Evolutionary conservation across 2,329 filamentous ascomycete species (phyloP).

Genomic region (Sporothrix mexicana): DNA sequence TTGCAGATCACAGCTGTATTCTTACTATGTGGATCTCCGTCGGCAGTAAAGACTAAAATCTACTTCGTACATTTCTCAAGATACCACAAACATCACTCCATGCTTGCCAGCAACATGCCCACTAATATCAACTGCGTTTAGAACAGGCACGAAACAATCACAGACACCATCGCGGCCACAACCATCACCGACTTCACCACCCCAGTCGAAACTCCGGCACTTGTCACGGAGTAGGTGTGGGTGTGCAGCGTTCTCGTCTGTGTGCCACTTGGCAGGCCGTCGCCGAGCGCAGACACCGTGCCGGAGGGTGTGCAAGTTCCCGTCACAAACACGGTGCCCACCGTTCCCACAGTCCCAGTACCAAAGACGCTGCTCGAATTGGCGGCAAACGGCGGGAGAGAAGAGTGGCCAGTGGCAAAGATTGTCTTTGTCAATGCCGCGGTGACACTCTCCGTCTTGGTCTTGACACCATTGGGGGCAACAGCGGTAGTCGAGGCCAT

Average conservation of each 20-base stretch:
- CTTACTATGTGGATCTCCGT: too few relatives aligned
- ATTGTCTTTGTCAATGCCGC: neutral
- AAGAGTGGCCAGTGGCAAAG: neutral
- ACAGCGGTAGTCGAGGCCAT: neutral
- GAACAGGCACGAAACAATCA: neutral
- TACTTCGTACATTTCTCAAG: neutral
- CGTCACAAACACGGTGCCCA: neutral
- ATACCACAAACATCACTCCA: neutral
- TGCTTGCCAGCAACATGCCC: neutral
- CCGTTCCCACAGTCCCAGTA: neutral
- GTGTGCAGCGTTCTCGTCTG: neutral
- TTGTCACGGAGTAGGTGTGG: slow-evolving; percentile 13
- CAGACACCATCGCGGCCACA: too few relatives aligned
- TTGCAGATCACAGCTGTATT: too few relatives aligned
- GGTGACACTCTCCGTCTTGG: neutral
- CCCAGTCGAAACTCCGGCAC: neutral
- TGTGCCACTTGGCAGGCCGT: neutral
- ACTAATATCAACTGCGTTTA: neutral
- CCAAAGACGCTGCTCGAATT: neutral
- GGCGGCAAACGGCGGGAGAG: neutral
- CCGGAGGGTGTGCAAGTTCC: neutral
- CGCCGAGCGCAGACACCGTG: neutral
- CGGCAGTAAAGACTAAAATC: too few relatives aligned
- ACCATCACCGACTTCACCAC: neutral
- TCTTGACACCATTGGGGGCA: neutral